Base-by-base conservation (phyloP, 257 asterid genomes). In the Solanum sejunctum region DNA sequence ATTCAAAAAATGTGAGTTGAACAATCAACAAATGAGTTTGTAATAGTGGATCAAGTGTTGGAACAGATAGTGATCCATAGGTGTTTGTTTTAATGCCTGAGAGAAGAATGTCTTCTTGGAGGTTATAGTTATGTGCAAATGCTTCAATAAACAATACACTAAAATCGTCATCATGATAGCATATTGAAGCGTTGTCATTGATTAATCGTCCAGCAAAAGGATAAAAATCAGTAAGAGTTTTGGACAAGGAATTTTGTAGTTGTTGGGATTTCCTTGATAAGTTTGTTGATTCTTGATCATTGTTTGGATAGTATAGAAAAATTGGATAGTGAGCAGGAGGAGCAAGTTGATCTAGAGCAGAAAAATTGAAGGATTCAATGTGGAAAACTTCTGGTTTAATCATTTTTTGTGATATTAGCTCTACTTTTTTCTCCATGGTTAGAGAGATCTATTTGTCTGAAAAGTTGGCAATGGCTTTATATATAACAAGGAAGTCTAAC, bases 401-500 rank as follows among this genome's bases (percentile, higher is more conserved):
- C 45, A 64, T 13, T 13, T 64, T 26, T 64, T 64, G 8, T 64
- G 72, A 28, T 28, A 28, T 26, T 64, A 64, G 13, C n/a, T 64
- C 72, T 26, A 64, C 72, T 13, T 28, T 64, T 64, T 64, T 64
- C 36, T 64, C 45, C 73, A 66, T 66, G n/a, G 45, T 43, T 3
- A 26, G 2, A 26, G 2, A 16, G 11, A 66, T 13, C 8, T 66
- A 0, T 66, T 66, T 66, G 45, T 66, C 11, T 66, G 17, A 13
- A 2, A 66, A 7, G 18, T 28, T 66, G 45, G 45, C 45, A 13
- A 7, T 28, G 64, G 20, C 1, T 63, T 63, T 23, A 63, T 63
- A 23, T 61, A 61, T 0, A 11, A 58, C 3, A n/a, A 58, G 0
- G 4, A 20, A 20, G 7, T 12, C 5, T 1, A 0, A 0, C 3